Percentiles rank a stretch among this genome's conserved stretches.
phyloP scores from a whole-genome alignment of 345 rosid genomes.

The Brassica napus region DNA sequence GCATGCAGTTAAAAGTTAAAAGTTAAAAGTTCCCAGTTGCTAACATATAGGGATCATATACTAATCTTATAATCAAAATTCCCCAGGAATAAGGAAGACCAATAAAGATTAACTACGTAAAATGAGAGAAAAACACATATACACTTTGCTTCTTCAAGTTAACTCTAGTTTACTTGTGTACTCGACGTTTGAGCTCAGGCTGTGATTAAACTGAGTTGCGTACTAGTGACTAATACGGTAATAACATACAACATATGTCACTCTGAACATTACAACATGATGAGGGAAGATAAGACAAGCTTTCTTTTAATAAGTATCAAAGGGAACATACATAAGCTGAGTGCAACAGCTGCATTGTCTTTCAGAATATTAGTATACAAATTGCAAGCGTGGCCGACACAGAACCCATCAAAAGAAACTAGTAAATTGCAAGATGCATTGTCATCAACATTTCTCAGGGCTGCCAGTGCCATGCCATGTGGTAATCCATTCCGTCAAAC shows the following conservation, averaged over 20 bases:
- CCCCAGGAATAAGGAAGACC: not conserved
- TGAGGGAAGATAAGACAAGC: not conserved
- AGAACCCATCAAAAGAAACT: not conserved
- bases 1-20: not conserved
- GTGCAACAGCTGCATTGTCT: not conserved
- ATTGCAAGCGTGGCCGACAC: not conserved
- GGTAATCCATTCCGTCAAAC: slow-evolving; percentile 63
- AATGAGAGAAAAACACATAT: not conserved
- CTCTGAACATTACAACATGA: not conserved
- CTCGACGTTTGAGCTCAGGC: not conserved
- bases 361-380: slow-evolving; percentile 1
- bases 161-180: not conserved
- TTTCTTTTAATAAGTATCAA: not conserved
- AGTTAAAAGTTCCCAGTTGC: not conserved
- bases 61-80: not conserved
- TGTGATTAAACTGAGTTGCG: not conserved
- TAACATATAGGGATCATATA: not conserved
- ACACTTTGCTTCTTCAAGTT: slow-evolving; percentile 8
- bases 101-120: not conserved
- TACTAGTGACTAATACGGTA: not conserved
- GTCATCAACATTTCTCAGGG: slow-evolving; percentile 31
- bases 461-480: slow-evolving; percentile 43
- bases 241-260: not conserved
- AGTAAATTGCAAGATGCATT: not conserved
- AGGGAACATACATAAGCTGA: slow-evolving; percentile 26